Evolutionary conservation across 192 early-diverging fungal genomes (phyloP).

Genomic region (Allomyces macrogynus): DNA sequence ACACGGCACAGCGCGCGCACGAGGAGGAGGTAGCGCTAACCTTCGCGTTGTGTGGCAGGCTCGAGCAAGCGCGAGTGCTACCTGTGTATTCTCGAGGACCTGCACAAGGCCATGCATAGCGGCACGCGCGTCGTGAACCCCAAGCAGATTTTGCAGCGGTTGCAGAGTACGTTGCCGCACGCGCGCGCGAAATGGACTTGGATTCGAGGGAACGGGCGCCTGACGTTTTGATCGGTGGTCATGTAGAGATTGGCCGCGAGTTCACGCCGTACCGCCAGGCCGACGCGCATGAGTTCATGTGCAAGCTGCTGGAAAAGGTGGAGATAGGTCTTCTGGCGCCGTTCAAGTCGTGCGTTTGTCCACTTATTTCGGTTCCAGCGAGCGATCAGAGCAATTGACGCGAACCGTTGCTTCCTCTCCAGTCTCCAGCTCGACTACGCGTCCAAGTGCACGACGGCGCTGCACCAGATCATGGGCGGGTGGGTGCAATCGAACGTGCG

Average conservation of each 20-base stretch:
- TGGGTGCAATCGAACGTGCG: conserved; percentile 55
- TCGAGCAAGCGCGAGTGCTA: conserved; percentile 30
- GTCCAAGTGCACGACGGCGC: conserved; percentile 50
- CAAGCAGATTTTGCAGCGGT: background rate
- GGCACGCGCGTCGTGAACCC: background rate
- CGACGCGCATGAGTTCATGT: conserved; percentile 75
- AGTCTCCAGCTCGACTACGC: conserved; percentile 38
- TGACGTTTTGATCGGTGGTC: too few species aligned
- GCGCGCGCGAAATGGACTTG: too few species aligned
- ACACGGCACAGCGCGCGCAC: conserved; percentile 10
- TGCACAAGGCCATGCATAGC: background rate
- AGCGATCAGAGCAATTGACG: background rate
- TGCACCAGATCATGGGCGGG: conserved; percentile 68
- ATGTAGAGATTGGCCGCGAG: conserved; percentile 44
- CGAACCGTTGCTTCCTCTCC: conserved; percentile 2
- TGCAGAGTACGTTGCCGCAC: background rate
- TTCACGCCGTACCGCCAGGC: conserved; percentile 65
- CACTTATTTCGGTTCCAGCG: background rate
- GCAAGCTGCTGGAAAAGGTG: conserved; percentile 39
- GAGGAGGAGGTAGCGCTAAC: conserved; percentile 22
- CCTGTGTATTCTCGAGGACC: conserved; percentile 3
- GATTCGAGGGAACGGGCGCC: too few species aligned
- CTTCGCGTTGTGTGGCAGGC: conserved; percentile 42
- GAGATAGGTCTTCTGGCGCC: conserved; percentile 17
- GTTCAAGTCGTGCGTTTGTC: conserved; percentile 4